Evolutionary conservation across 2,329 filamentous ascomycete species (phyloP).

Genomic region (Ilyonectria mors-panacis): DNA sequence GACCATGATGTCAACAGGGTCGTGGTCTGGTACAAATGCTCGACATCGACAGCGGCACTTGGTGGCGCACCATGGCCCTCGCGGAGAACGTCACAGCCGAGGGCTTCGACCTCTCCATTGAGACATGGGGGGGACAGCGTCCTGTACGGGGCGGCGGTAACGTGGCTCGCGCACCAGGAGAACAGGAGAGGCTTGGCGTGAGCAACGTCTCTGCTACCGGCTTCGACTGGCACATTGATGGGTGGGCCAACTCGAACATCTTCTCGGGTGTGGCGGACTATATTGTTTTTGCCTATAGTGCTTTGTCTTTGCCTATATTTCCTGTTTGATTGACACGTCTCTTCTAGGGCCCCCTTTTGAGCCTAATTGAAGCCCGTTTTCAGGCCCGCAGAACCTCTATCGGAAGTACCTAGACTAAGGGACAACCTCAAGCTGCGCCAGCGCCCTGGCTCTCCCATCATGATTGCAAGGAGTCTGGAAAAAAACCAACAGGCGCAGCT

Average conservation of each 20-base stretch:
- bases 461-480: neutral
- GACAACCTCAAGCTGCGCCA: no score
- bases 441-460: neutral
- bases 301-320: neutral
- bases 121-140: neutral
- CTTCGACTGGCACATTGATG: no score
- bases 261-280: neutral
- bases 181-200: neutral
- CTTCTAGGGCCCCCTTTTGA: neutral
- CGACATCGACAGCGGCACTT: neutral
- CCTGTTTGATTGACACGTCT: neutral
- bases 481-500: neutral
- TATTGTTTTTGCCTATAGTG: neutral
- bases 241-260: neutral
- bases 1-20: conserved; percentile 3
- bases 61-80: neutral
- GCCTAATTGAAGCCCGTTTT: no score
- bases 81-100: neutral
- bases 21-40: neutral
- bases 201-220: no score
- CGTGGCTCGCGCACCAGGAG: neutral
- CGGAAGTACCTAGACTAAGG: no score
- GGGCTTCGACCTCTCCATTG: neutral
- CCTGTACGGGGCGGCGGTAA: neutral
- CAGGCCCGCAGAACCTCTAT: no score